Evolutionary conservation across 805 yeast species (phyloP), one percentile per base, ranked within the genome.

Genomic region (Lipomyces oligophaga): DNA sequence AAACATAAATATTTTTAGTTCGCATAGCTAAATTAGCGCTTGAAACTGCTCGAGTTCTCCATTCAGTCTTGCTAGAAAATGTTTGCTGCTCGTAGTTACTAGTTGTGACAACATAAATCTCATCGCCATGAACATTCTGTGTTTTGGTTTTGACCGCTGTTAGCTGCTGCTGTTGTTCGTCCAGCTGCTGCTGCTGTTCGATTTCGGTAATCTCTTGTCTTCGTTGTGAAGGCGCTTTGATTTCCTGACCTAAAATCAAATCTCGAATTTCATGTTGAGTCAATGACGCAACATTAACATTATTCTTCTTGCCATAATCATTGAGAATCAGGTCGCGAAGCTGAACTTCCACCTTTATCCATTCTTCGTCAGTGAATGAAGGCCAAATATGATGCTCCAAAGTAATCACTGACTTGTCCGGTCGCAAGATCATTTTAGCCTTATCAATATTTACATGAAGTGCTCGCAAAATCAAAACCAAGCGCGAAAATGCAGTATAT

Each of bases 241-340:
- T 82, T 58, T 86, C 94, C 69, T 90, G 97, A 16, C 98, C 99
- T 42, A 93, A 73, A 44, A 93, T 90, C 60, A 93, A 74, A 66
- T 93, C 98, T 47, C 97, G 78, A 24, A 93, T 85, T 67, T 93
- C 98, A 16, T 87, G 79, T 66, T 89, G 96, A 0, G 98, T 93
- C 54, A 93, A 72, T 0, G 96, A 78, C 38, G 85, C 82, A 38
- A 88, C 80, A 60, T 87, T 86, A 37, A 93, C 90, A 55, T 83
- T 83, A 66, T 87, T 83, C 65, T 85, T 83, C 66, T 79, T 80
- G 19, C 93, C 85, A 62, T 87, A 93, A 60, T 89, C 96, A 47
- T 76, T 74, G 55, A 93, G 71, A 49, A 93, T 87, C 64, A 93
- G 68, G 62, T 93, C 97, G 52, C 96, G 81, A 57, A 93, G 68